Evolutionary conservation across 2,329 filamentous ascomycete species (phyloP).

Genomic region (Aspergillus cejpii): DNA sequence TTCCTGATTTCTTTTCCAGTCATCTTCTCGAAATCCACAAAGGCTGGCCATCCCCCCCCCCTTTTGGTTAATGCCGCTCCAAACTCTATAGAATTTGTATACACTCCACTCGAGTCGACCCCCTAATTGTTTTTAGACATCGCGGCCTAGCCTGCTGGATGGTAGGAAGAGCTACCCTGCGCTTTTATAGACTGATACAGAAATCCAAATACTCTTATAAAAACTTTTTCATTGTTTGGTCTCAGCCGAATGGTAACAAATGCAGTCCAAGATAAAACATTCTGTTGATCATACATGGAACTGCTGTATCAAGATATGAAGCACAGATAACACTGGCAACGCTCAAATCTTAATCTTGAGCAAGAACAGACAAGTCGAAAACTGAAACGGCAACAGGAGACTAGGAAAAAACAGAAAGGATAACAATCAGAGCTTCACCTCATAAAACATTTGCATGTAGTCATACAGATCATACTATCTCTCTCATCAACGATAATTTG

Average conservation of each 20-base stretch:
- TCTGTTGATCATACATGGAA: conserved; percentile 10
- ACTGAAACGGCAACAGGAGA: conserved; percentile 5
- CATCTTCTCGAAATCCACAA: background rate
- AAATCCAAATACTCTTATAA: conserved; percentile 7
- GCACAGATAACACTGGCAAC: conserved; percentile 14
- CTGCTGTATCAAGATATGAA: conserved; percentile 17
- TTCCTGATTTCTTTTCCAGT: background rate
- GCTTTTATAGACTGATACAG: conserved; percentile 24
- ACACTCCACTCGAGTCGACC: background rate
- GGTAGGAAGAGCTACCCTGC: conserved; percentile 16
- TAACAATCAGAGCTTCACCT: background rate
- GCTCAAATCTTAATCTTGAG: conserved; percentile 13
- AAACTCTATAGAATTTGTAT: conserved; percentile 7
- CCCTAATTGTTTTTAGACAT: conserved; percentile 8
- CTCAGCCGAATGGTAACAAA: conserved; percentile 11
- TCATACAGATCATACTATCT: no score
- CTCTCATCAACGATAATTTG: no score
- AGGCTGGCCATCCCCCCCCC: background rate
- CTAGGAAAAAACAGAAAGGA: background rate
- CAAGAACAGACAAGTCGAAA: conserved; percentile 9
- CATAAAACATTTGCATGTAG: no score
- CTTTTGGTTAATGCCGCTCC: background rate
- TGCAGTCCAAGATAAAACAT: conserved; percentile 14
- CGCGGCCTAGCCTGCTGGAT: conserved; percentile 6
- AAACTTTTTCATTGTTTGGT: conserved; percentile 3